Evolutionary conservation across 73 alveolate species (phyloP), one percentile per base, ranked within the genome.

Genomic region (Stentor roeselii): DNA sequence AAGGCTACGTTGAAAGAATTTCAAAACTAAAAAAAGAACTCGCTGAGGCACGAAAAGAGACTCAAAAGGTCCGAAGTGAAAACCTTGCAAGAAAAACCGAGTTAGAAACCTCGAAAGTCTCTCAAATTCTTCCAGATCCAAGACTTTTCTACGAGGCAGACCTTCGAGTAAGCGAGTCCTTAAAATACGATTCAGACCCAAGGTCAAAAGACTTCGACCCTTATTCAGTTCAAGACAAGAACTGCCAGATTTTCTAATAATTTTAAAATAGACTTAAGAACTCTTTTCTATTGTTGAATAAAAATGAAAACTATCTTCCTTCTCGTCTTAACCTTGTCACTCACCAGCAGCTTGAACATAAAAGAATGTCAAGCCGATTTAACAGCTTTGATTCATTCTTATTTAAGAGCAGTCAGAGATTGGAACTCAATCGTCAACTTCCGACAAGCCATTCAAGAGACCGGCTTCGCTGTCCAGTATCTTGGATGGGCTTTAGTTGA

Each of bases 1-100:
- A 67, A 67, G 80, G 80, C 0, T 67, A 67, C 34, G 80, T 27
- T 27, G 80, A 67, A n/a, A 67, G 37, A 32, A 21, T 67, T 67
- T 15, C 37, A 0, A n/a, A 67, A 32, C 27, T 67, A 67, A 67
- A 67, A 67, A 67, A 67, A 2, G 27, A 34, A 32, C 37, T 21
- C 34, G 80, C 21, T 14, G 80, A 67, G 34, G 50, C 21, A 34
- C 21, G 34, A 32, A 32, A 21, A 1, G 37, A 21, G 41, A 67
- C n/a, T 67, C 27, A 67, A 27, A 67, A 34, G 37, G 34, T n/a
- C 21, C 21, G 41, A 67, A 40, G 42, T n/a, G 80, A 67, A 32
- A 21, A 27, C 42, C n/a, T 27, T 67, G 80, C 80, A 1, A 67
- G 34, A 34, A 67, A 67, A 2, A 21, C 11, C 34, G 80, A 67